Percentiles rank a stretch among this genome's conserved stretches.
Conservation (phyloP, 495 filamentous ascomycete genomes). For the Daldinia childiae region DNA sequence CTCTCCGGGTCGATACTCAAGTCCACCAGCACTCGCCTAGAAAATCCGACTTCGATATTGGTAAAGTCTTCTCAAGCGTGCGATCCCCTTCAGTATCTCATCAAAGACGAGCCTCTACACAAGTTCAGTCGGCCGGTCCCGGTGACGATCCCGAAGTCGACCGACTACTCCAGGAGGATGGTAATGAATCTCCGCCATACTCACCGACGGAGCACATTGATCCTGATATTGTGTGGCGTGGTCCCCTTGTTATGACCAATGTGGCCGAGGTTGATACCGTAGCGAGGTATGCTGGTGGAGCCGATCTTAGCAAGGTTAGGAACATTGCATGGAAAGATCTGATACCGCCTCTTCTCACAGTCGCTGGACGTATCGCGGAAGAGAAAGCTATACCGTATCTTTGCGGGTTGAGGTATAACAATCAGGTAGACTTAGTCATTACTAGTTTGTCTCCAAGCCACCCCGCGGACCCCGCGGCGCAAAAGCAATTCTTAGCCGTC, state of each 20-base stretch:
- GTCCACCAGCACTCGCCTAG: slow-evolving; percentile 54
- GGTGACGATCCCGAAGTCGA: slow-evolving; percentile 88
- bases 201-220: slow-evolving; percentile 76
- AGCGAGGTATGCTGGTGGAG: slow-evolving; percentile 87
- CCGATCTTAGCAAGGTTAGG: slow-evolving; percentile 68
- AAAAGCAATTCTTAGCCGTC: slow-evolving; percentile 70
- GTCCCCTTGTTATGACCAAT: slow-evolving; percentile 77
- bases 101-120: slow-evolving; percentile 58
- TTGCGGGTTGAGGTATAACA: slow-evolving; percentile 77
- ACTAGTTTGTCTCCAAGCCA: slow-evolving; percentile 69
- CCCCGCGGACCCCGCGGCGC: slow-evolving; percentile 51
- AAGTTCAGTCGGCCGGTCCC: slow-evolving; percentile 57
- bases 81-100: slow-evolving; percentile 63
- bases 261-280: slow-evolving; percentile 76
- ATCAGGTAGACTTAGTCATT: slow-evolving; percentile 76
- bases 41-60: slow-evolving; percentile 71
- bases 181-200: slow-evolving; percentile 84
- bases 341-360: slow-evolving; percentile 70
- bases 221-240: slow-evolving; percentile 81
- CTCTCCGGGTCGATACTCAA: slow-evolving; percentile 60
- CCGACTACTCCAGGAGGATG: slow-evolving; percentile 83
- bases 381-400: slow-evolving; percentile 88
- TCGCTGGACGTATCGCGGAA: slow-evolving; percentile 85
- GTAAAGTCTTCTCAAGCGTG: slow-evolving; percentile 74
- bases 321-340: slow-evolving; percentile 73